Conservation (phyloP, 345 rosid species). For the Hibiscus syriacus region DNA sequence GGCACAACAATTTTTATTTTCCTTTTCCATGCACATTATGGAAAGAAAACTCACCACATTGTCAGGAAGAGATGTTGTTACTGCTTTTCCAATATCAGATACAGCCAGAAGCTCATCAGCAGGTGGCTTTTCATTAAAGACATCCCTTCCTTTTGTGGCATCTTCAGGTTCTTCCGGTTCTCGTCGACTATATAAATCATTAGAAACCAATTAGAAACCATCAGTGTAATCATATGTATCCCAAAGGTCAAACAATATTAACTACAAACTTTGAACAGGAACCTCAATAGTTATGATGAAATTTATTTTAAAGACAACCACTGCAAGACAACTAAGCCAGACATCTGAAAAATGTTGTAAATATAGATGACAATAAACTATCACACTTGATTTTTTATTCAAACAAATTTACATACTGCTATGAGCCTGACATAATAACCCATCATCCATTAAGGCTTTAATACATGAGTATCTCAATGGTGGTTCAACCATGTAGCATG, state of each 20-base stretch:
- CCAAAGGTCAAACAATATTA: not conserved
- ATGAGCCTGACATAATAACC: not conserved
- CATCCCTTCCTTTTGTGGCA: constrained; percentile 88
- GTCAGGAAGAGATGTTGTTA: constrained; percentile 84
- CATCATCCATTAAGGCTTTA: not conserved
- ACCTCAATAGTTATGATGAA: not conserved
- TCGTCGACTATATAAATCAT: constrained; percentile 51
- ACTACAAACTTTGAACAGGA: not conserved
- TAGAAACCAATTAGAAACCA: not conserved
- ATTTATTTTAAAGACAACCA: not conserved
- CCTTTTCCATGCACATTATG: not conserved
- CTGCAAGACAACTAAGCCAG: not conserved
- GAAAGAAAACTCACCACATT: constrained; percentile 62
- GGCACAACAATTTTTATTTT: not conserved
- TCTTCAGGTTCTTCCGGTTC: constrained; percentile 99
- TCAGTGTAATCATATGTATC: not conserved
- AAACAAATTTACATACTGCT: not conserved
- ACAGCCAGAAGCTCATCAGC: constrained; percentile 94
- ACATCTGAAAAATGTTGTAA: not conserved
- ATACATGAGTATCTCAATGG: not conserved
- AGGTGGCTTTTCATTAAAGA: constrained; percentile 95
- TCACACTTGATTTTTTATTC: not conserved
- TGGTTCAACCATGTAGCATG: not conserved
- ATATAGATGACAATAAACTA: not conserved
- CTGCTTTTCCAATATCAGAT: constrained; percentile 87